A percentile compares a stretch with the other conserved stretches of the same genome.
Evolutionary conservation across 164 flowering plant genomes (phyloP).

Genomic region (Tetracentron sinense): DNA sequence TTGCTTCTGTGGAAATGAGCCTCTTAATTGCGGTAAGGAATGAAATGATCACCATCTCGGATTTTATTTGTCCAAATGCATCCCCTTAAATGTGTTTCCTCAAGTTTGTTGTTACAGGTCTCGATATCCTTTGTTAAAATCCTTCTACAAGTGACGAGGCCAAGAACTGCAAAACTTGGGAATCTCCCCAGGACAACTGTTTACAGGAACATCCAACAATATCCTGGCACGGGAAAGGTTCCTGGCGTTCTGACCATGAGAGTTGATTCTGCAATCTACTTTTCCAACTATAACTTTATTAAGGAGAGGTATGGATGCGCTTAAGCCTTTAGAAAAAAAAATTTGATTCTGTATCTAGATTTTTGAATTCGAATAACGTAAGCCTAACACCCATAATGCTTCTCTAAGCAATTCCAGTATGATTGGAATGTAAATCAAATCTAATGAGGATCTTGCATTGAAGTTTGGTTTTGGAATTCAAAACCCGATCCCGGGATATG

Average conservation of each 20-base stretch:
- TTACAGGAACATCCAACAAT: constrained; percentile 71
- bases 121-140: constrained; percentile 71
- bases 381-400: too few relatives aligned
- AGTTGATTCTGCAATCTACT: constrained; percentile 83
- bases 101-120: constrained; percentile 35
- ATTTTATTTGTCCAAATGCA: background rate
- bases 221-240: constrained; percentile 55
- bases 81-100: background rate
- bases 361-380: too few relatives aligned
- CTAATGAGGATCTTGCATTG: background rate
- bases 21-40: constrained; percentile 77
- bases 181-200: constrained; percentile 55
- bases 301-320: constrained; percentile 60
- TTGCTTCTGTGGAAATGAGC: constrained; percentile 77
- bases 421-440: background rate
- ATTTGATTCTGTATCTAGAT: background rate
- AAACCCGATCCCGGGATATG: too few relatives aligned
- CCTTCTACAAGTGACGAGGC: constrained; percentile 80
- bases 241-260: constrained; percentile 63
- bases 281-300: constrained; percentile 78
- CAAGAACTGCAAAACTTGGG: constrained; percentile 69
- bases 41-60: background rate
- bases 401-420: too few relatives aligned
- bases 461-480: background rate
- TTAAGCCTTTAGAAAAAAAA: background rate